A percentile compares a stretch with the other conserved stretches of the same genome.
phyloP scores from a whole-genome alignment of 2,329 filamentous ascomycete species.

The Cryphonectria nitschkei region DNA sequence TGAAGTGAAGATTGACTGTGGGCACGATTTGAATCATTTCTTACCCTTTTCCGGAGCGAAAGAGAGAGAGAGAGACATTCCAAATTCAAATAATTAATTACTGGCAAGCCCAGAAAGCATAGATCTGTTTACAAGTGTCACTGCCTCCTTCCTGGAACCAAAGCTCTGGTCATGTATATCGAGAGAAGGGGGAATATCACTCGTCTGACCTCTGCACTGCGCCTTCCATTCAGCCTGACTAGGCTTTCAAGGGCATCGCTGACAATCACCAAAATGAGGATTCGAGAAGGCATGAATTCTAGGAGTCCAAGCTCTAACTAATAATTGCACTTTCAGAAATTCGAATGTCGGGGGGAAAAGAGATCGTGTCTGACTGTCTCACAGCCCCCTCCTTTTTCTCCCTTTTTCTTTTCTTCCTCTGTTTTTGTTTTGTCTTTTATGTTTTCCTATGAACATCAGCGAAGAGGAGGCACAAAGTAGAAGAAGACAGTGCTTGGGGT shows the following conservation, averaged over 20 bases:
- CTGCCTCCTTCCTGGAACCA: neutral
- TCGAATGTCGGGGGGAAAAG: neutral
- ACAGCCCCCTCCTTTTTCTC: no score
- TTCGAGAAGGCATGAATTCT: neutral
- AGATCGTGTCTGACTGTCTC: neutral
- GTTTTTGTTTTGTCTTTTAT: neutral
- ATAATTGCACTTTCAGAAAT: neutral
- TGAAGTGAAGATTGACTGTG: neutral
- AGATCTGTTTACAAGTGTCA: neutral
- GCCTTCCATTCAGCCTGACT: neutral
- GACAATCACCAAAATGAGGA: neutral
- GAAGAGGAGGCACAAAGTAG: neutral
- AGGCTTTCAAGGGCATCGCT: neutral
- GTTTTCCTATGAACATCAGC: neutral
- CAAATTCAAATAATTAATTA: neutral
- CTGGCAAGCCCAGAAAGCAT: neutral
- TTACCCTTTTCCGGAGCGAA: neutral
- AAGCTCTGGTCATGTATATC: neutral
- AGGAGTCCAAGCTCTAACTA: neutral
- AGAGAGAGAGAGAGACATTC: neutral
- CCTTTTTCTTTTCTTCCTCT: neutral
- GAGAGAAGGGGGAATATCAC: neutral
- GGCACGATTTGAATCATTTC: neutral
- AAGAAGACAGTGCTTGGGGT: neutral
- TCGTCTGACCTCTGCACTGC: neutral